Evolutionary conservation across 345 rosid species (phyloP).

Genomic region (Eutrema japonicum): DNA sequence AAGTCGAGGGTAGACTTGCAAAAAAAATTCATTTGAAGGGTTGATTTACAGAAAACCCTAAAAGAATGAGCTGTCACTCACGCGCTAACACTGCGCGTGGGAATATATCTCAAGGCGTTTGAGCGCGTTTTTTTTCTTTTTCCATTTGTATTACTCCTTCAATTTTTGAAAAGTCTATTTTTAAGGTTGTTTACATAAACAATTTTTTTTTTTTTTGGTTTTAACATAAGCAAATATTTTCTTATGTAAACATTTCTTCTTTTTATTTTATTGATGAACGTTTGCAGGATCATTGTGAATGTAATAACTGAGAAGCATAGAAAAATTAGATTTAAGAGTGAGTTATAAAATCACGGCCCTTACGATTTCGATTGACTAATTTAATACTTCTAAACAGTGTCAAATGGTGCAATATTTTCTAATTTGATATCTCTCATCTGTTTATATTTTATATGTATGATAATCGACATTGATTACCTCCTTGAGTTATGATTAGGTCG

Average conservation of each 20-base stretch:
- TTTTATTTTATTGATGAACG: too few species aligned
- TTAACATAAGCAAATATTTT: too few species aligned
- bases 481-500: conserved; percentile 40
- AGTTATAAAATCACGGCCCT: background rate
- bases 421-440: background rate
- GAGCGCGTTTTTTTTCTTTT: background rate
- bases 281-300: too few species aligned
- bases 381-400: background rate
- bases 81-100: too few species aligned
- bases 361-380: background rate
- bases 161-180: background rate
- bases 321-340: too few species aligned
- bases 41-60: too few species aligned
- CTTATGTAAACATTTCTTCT: too few species aligned
- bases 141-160: background rate
- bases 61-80: too few species aligned
- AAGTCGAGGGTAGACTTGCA: too few species aligned
- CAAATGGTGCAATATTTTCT: background rate
- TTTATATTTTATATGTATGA: background rate
- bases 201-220: too few species aligned
- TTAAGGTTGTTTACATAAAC: background rate
- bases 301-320: too few species aligned
- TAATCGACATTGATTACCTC: conserved; percentile 27
- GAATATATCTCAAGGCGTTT: background rate
- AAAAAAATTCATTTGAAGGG: too few species aligned